phyloP scores from a whole-genome alignment of 2,329 filamentous ascomycete genomes.

The Pezizomycotina sp. region DNA sequence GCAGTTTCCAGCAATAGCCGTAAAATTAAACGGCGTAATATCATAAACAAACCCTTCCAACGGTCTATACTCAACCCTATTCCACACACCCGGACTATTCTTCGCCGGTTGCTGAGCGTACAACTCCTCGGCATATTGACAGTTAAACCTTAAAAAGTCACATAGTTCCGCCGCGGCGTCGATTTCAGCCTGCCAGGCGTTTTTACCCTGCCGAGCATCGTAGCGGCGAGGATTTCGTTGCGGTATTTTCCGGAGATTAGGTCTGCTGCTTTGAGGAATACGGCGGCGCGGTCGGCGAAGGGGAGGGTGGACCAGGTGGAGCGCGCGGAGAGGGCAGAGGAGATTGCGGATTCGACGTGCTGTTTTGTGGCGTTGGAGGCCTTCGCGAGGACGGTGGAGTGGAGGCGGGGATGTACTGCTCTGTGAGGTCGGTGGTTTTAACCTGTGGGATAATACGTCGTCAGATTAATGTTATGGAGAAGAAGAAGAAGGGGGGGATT shows the following conservation, averaged over 20 bases:
- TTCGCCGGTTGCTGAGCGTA: constrained; percentile 76
- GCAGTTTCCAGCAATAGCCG: constrained; percentile 81
- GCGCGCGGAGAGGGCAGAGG: constrained; percentile 72
- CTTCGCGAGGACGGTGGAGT: constrained; percentile 57
- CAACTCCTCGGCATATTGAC: constrained; percentile 80
- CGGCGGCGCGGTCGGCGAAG: constrained; percentile 75
- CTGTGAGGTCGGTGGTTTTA: constrained; percentile 47
- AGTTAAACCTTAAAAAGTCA: constrained; percentile 89
- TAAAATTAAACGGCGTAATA: constrained; percentile 92
- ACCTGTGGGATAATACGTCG: constrained; percentile 35
- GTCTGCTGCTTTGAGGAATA: constrained; percentile 93
- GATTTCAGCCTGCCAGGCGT: constrained; percentile 98
- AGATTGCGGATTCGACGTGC: constrained; percentile 66
- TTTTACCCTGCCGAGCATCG: constrained; percentile 94
- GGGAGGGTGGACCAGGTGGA: constrained; percentile 69
- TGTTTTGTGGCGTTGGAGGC: constrained; percentile 66
- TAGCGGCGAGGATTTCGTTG: constrained; percentile 90
- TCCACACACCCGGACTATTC: constrained; percentile 75
- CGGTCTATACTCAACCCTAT: constrained; percentile 73
- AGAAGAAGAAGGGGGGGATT: not conserved
- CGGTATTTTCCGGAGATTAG: constrained; percentile 82
- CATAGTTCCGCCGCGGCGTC: constrained; percentile 81
- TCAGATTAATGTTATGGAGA: constrained; percentile 26
- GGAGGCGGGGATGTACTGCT: constrained; percentile 73
- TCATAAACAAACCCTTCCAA: constrained; percentile 94